phyloP scores from a whole-genome alignment of 2,329 filamentous ascomycete species.

The Gaeumannomyces tritici region DNA sequence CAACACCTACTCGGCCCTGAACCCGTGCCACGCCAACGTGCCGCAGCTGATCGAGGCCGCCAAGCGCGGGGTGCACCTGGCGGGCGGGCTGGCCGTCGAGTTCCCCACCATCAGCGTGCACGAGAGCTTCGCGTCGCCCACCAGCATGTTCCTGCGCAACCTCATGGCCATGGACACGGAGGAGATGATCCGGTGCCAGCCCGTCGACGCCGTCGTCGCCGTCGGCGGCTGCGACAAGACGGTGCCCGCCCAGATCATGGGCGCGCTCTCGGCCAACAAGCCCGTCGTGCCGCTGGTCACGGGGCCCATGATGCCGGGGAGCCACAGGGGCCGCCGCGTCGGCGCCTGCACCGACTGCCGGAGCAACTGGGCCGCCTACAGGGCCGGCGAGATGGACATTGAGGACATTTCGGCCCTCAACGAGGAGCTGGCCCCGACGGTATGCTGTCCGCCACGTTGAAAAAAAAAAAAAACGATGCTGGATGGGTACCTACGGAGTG shows the following conservation, averaged over 20 bases:
- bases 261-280: conserved; percentile 65
- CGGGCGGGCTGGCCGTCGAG: conserved; percentile 58
- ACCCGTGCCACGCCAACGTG: conserved; percentile 64
- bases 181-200: conserved; percentile 67
- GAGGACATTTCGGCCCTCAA: conserved; percentile 64
- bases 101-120: conserved; percentile 67
- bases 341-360: conserved; percentile 69
- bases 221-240: conserved; percentile 71
- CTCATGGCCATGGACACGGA: conserved; percentile 75
- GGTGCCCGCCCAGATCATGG: conserved; percentile 66
- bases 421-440: conserved; percentile 63
- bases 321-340: conserved; percentile 51
- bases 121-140: conserved; percentile 60
- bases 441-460: conserved; percentile 19
- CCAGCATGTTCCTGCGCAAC: conserved; percentile 67
- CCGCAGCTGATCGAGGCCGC: conserved; percentile 63
- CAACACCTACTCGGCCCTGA: conserved; percentile 65
- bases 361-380: conserved; percentile 62
- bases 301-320: conserved; percentile 66
- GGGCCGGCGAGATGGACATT: conserved; percentile 57
- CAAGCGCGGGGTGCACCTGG: conserved; percentile 57
- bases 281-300: conserved; percentile 60
- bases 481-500: no score
- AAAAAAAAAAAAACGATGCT: no score
- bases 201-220: conserved; percentile 56